Percentiles rank a stretch among this genome's conserved stretches.
Conservation (phyloP, 192 early-diverging fungal species). For the Podila epigama region DNA sequence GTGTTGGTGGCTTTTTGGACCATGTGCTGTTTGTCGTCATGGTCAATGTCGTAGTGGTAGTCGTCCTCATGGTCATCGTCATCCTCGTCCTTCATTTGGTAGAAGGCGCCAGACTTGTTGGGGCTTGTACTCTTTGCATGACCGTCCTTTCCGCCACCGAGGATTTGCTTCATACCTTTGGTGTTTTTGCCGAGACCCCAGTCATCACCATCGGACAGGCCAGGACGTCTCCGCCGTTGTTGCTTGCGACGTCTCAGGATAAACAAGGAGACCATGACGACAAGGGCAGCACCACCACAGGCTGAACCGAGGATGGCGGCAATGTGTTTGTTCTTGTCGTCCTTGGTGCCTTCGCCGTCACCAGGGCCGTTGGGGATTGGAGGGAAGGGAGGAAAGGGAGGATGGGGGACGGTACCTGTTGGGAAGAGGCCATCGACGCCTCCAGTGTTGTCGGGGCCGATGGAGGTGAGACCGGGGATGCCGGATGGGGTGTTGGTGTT, state of each 20-base stretch:
- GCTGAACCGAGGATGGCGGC: conserved; percentile 7
- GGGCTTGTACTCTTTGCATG: conserved; percentile 1
- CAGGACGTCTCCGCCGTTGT: not conserved
- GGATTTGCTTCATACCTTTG: not conserved
- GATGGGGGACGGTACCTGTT: not conserved
- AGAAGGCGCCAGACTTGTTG: not conserved
- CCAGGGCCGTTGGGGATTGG: not conserved
- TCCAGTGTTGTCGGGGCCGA: not conserved
- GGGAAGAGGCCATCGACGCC: not conserved
- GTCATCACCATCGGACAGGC: not conserved
- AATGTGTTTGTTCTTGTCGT: not conserved
- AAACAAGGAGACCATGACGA: conserved; percentile 13
- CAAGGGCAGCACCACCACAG: conserved; percentile 9
- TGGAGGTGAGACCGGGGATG: not conserved
- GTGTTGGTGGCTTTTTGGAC: not conserved
- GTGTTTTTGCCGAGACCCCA: not conserved
- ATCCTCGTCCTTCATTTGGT: conserved; percentile 15
- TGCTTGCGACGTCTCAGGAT: conserved; percentile 14
- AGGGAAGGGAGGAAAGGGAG: not conserved
- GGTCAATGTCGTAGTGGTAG: not conserved
- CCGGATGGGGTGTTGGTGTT: not conserved
- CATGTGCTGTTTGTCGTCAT: not conserved
- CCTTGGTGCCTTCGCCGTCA: not conserved
- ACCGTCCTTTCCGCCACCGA: not conserved
- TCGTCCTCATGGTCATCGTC: conserved; percentile 17